Percentiles rank a stretch among this genome's conserved stretches.
phyloP scores from a whole-genome alignment of 1,284 basidiomycete genomes.

The Apiotrichum montevideense region DNA sequence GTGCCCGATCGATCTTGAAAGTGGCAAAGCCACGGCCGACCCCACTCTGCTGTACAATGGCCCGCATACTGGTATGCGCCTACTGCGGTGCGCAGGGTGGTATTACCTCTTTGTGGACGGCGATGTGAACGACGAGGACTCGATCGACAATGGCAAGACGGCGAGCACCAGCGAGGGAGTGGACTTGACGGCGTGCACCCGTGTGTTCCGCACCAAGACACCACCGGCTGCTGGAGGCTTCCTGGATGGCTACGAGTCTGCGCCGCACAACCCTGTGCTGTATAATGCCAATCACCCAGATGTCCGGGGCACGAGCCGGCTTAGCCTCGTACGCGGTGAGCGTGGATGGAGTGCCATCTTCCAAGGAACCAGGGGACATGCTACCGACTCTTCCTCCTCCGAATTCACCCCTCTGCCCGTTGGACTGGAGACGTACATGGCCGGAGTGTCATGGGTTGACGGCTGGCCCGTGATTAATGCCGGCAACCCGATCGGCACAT shows the following conservation, averaged over 20 bases:
- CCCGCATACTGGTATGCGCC: background rate
- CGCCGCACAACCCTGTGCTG: conserved; percentile 17
- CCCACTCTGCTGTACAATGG: background rate
- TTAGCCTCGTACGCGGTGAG: conserved; percentile 1
- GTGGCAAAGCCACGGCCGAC: conserved; percentile 10
- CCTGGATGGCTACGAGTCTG: background rate
- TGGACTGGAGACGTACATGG: conserved; percentile 24
- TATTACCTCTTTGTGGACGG: conserved; percentile 30
- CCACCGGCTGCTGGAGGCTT: background rate
- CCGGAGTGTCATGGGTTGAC: conserved; percentile 20
- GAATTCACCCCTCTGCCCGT: conserved; percentile 6
- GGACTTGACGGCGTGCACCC: conserved; percentile 10
- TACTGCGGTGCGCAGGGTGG: conserved; percentile 3
- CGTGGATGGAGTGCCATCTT: conserved; percentile 2
- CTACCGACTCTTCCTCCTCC: too few species aligned
- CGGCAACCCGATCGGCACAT: conserved; percentile 3
- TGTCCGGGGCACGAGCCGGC: background rate
- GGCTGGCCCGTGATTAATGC: conserved; percentile 25
- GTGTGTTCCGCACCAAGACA: conserved; percentile 11
- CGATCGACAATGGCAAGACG: conserved; percentile 10
- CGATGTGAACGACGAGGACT: conserved; percentile 22
- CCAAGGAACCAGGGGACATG: background rate
- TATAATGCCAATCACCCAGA: conserved; percentile 1
- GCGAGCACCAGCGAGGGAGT: conserved; percentile 3
- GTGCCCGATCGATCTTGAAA: conserved; percentile 22